Evolutionary conservation across 2,329 filamentous ascomycete genomes (phyloP), one percentile per base, ranked within the genome.

Genomic region (Fusarium musae): DNA sequence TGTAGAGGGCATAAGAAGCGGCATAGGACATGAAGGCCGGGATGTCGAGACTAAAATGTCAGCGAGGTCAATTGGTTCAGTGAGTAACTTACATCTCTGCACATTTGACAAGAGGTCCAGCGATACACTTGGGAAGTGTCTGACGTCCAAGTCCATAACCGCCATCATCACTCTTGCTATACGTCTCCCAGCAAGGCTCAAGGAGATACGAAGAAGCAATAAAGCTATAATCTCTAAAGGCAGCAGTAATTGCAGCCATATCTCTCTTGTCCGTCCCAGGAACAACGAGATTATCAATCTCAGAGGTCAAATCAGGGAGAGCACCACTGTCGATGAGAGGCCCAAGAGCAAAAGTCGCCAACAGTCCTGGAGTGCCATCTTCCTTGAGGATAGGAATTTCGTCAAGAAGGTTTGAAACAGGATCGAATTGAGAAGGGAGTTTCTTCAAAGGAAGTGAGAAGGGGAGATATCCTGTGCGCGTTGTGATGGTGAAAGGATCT

Each of bases 1-100:
- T 92, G 85, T 87, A 93, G 74, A 92, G 88, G 59, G 90, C 92
- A 78, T 92, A 92, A 60, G 87, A 92, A 67, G 89, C 91, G 65
- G 88, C 91, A 79, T 91, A 76, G 4, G 72, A 74, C 74, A 76
- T 76, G 52, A 76, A 76, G 0, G 72, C 70, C 4, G 70, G 70
- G 21, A 74, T 74, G 30, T 74, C 71, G 0, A 74, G 71, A 34
- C 71, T 74, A 30, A 30, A 30, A 30, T 8, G 59, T 74, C 30
- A 74, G 67, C 13, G 3, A 13, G 4, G 9, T 39, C 21, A 19
- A 23, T 16, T 28, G 2, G 16, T 2, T 13, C 6, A 50, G 4
- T 34, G 11, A 4, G 2, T 4, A 7, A 56, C 70, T 40, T 39
- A 74, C 71, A 74, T 74, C 32, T 74, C 68, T 2, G 71, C 71